These are phyloP conservation scores for Blastobotrys muscicola DNA, from an alignment of 805 yeast species.

Conservation along the genomic window DNA sequence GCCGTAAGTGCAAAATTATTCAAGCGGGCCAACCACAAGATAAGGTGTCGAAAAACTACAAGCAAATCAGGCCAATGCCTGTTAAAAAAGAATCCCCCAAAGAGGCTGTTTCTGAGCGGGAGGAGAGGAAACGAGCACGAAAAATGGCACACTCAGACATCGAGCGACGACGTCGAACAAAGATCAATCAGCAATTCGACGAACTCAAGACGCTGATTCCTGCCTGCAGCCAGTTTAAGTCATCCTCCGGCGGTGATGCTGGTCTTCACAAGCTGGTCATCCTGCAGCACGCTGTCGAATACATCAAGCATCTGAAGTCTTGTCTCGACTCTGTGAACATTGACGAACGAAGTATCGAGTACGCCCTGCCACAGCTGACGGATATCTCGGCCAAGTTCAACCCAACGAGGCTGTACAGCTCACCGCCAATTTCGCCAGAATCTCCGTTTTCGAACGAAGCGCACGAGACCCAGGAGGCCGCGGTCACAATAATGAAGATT, in stretches of 20 bases:
- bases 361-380: no score
- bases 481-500: no score
- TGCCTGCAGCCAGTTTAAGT: slow-evolving; percentile 50
- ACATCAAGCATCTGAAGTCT: slow-evolving; percentile 56
- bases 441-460: no score
- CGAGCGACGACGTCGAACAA: slow-evolving; percentile 67
- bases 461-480: no score
- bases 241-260: slow-evolving; percentile 34
- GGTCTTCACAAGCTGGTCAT: slow-evolving; percentile 77
- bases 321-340: slow-evolving; percentile 9
- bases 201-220: slow-evolving; percentile 70
- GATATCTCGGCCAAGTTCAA: no score
- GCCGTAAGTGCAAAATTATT: slow-evolving; percentile 12
- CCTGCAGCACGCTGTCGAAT: slow-evolving; percentile 74
- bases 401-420: no score
- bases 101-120: neutral
- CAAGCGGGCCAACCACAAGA: slow-evolving; percentile 4
- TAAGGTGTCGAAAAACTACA: slow-evolving; percentile 1
- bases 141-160: slow-evolving; percentile 64
- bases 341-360: no score
- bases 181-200: slow-evolving; percentile 76
- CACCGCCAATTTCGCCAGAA: slow-evolving; percentile 4
- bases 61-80: neutral
- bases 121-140: slow-evolving; percentile 36
- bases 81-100: slow-evolving; percentile 5